A percentile compares a stretch with the other conserved stretches of the same genome.
phyloP scores from a whole-genome alignment of 148 eudicot genomes.

The Persicaria maculosa region DNA sequence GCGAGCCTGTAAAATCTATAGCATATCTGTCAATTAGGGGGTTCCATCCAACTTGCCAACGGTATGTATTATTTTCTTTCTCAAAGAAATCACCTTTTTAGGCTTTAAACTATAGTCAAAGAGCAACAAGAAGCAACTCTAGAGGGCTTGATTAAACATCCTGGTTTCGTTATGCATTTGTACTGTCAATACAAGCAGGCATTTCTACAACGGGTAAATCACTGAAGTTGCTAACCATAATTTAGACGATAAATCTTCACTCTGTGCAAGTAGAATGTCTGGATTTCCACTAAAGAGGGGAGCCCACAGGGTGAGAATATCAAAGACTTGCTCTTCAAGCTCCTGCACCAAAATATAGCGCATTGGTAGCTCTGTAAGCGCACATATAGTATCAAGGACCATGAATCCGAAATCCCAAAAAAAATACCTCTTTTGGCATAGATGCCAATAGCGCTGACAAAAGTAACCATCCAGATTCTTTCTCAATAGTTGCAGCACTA shows the following conservation, averaged over 20 bases:
- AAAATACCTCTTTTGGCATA: conserved; percentile 76
- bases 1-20: not conserved
- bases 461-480: conserved; percentile 92
- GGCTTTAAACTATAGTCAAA: not conserved
- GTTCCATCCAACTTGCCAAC: conserved; percentile 8
- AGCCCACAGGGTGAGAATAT: conserved; percentile 91
- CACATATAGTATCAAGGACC: not conserved
- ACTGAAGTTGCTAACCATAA: conserved; percentile 43
- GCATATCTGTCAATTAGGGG: not conserved
- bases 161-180: not conserved
- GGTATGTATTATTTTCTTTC: not conserved
- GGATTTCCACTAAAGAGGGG: conserved; percentile 64
- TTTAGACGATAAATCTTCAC: conserved; percentile 49
- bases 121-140: not conserved
- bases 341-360: conserved; percentile 46
- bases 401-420: not conserved
- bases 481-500: conserved; percentile 61
- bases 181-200: conserved; percentile 1
- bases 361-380: conserved; percentile 11
- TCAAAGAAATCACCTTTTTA: not conserved
- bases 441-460: conserved; percentile 82
- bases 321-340: conserved; percentile 92
- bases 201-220: not conserved
- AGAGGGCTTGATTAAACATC: not conserved
- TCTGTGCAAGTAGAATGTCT: conserved; percentile 40